Base-by-base conservation (phyloP, 257 asterid genomes). In the Solanum rostratum region DNA sequence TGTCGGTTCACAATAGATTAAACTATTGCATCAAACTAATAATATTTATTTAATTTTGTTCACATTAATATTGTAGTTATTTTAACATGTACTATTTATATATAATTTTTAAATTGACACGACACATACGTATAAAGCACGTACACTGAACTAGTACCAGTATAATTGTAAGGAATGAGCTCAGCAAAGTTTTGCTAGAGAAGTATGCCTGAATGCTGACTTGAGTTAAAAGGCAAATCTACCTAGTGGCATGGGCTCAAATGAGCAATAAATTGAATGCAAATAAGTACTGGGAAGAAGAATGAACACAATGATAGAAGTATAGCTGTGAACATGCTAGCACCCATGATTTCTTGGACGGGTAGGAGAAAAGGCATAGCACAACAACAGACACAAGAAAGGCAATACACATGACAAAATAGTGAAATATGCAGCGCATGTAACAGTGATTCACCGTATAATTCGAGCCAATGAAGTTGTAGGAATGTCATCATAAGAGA, bases 401-500 rank as follows among this genome's bases (percentile, higher is more conserved):
- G 62, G 46, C 46, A 74, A 46, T 62, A 20, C 84, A 18, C 83
- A 46, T 7, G 39, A 46, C 49, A 76, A 33, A 37, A 49, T 5
- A 46, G 60, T 12, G 52, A 24, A 70, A 70, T 49, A 49, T 50
- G 63, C 63, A 27, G 43, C 13, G 27, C 82, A 69, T 80, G 69
- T 66, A 53, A 59, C 65, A 46, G 63, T 79, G 71, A 52, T 85
- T 84, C 84, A 97, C 99, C 98, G 85, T 59, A 91, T 85, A 80
- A 95, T 92, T 84, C 90, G 97, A 84, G 97, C 92, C 89, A 92
- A 88, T 45, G 92, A 90, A 62, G 99, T 86, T 52, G 93, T 90
- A 74, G 99, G 95, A 74, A 94, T 84, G 79, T 89, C 97, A 86
- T 76, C 88, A 88, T 91, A 93, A 78, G 96, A 86, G 88, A 93